Evolutionary conservation across 2,329 filamentous ascomycete species (phyloP).

Genomic region (Stachybotrys chartarum): DNA sequence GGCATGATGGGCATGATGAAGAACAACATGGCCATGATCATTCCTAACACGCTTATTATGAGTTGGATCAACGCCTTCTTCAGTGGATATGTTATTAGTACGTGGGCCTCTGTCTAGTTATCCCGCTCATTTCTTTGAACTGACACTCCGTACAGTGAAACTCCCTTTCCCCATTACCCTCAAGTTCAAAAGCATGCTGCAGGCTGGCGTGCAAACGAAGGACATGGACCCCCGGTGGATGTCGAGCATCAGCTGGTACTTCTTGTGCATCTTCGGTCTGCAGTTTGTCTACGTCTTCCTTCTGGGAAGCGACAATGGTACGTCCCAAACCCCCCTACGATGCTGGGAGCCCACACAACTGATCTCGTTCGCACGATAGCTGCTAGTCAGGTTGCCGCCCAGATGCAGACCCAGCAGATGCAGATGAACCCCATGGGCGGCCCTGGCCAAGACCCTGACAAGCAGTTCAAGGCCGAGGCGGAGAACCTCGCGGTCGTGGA

Average conservation of each 20-base stretch:
- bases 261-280: conserved; percentile 91
- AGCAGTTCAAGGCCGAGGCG: conserved; percentile 85
- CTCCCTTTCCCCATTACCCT: conserved; percentile 94
- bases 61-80: conserved; percentile 99
- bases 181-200: conserved; percentile 99
- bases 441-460: conserved; percentile 89
- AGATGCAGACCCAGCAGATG: conserved; percentile 65
- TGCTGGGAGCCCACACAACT: conserved; percentile 6
- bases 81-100: conserved; percentile 94
- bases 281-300: conserved; percentile 98
- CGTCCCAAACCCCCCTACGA: conserved; percentile 22
- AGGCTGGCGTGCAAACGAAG: conserved; percentile 89
- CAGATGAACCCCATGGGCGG: conserved; percentile 60
- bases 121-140: not conserved
- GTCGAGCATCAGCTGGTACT: conserved; percentile 98
- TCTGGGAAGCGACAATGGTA: conserved; percentile 91
- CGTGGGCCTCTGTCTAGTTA: conserved; percentile 4
- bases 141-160: conserved; percentile 59
- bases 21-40: conserved; percentile 99
- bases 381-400: conserved; percentile 84
- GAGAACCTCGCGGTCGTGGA: conserved; percentile 95
- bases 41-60: conserved; percentile 98
- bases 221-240: conserved; percentile 99
- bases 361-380: conserved; percentile 41
- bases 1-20: conserved; percentile 99